phyloP scores from a whole-genome alignment of 2,329 filamentous ascomycete species.

The Colletotrichum salicis region DNA sequence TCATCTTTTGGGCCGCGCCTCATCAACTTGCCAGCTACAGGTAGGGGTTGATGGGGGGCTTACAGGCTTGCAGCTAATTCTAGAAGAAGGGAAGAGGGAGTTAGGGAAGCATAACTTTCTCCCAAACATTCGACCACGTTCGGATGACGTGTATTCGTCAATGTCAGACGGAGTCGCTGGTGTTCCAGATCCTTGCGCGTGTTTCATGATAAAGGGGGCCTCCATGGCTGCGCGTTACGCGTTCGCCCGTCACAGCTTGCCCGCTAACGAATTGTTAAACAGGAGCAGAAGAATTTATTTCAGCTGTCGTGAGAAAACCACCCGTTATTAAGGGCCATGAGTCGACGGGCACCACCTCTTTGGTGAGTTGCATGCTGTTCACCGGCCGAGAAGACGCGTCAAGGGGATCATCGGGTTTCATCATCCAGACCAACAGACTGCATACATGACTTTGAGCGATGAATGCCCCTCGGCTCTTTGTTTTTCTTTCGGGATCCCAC shows the following conservation, averaged over 20 bases:
- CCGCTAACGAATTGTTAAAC: not conserved
- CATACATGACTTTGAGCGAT: not conserved
- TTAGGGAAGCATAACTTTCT: not conserved
- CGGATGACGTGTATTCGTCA: not conserved
- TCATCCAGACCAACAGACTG: not conserved
- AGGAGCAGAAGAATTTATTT: not conserved
- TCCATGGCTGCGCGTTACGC: not conserved
- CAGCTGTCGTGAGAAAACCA: not conserved
- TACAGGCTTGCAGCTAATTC: not conserved
- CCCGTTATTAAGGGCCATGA: not conserved
- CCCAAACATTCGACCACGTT: not conserved
- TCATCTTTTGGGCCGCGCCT: not conserved
- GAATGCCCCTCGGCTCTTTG: too few species aligned
- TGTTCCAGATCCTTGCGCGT: conserved; percentile 3
- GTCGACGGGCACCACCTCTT: not conserved
- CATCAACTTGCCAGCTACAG: too few species aligned
- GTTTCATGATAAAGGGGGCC: conserved; percentile 3
- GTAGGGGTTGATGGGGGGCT: not conserved
- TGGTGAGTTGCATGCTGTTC: not conserved
- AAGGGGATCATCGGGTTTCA: not conserved
- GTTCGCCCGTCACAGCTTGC: not conserved
- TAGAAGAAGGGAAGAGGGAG: not conserved
- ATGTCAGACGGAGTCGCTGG: not conserved
- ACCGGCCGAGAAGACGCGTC: not conserved
- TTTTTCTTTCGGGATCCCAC: too few species aligned